phyloP scores from a whole-genome alignment of 2,329 filamentous ascomycete species.

The Diaporthe citri region DNA sequence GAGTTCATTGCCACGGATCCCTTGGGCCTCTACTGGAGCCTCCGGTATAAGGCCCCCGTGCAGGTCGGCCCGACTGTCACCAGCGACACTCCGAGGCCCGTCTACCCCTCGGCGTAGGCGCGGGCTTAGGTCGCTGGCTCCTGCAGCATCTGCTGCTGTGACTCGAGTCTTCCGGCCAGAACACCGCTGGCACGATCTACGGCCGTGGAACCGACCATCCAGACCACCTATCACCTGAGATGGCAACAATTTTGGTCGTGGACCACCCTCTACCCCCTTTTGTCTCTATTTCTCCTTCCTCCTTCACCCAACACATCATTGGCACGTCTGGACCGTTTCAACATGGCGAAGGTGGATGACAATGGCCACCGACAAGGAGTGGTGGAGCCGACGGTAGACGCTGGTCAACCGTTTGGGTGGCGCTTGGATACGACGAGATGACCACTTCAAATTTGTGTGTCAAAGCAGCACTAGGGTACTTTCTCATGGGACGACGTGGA shows the following conservation, averaged over 20 bases:
- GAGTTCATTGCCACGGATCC: slow-evolving; percentile 56
- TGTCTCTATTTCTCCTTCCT: not conserved
- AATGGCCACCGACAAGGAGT: not conserved
- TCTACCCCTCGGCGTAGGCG: slow-evolving; percentile 21
- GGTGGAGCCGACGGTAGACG: not conserved
- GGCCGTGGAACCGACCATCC: not conserved
- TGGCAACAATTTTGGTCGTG: not conserved
- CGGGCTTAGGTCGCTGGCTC: not conserved
- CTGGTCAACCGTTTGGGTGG: not conserved
- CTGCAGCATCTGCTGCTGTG: slow-evolving; percentile 5
- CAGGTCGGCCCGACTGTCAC: slow-evolving; percentile 26
- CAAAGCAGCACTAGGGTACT: not conserved
- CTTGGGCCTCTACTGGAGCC: slow-evolving; percentile 53
- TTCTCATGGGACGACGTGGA: not conserved
- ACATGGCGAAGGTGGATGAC: not conserved
- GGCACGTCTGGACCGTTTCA: not conserved
- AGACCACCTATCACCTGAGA: not conserved
- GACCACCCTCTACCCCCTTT: not conserved
- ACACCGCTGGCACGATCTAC: not conserved
- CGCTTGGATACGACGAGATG: not conserved
- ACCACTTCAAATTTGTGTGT: not conserved
- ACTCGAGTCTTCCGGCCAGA: not conserved
- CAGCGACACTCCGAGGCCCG: slow-evolving; percentile 23
- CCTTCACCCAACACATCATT: not conserved
- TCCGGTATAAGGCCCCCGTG: slow-evolving; percentile 49